Base-by-base conservation (phyloP, 441 rosid genomes). In the Euphorbia celastroides region DNA sequence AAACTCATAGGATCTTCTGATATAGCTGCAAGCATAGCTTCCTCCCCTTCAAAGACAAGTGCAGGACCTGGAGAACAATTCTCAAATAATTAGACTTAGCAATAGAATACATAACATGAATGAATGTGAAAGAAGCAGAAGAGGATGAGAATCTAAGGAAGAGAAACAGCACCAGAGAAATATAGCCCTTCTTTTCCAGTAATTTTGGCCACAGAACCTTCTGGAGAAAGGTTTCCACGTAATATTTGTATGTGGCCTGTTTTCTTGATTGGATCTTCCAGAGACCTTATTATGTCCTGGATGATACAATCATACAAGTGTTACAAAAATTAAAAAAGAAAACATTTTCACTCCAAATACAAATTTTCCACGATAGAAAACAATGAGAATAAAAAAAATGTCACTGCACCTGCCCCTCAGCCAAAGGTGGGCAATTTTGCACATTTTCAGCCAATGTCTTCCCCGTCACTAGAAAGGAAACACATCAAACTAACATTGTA, bases 201-300 rank as follows among this genome's bases (percentile, higher is more conserved):
- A 74, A 94, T 93, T 79, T 94, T 94, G 60, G 99, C 99, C 38
- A 94, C 96, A 71, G 96, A 94, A 74, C 99, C 99, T 26, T 91
- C 88, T 11, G 99, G 96, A 31, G 99, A 96, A 67, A 94, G 80
- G 80, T 94, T 93, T 72, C 99, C 97, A 32, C 81, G 73, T 71
- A 93, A 77, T 69, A 90, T 84, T 76, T 93, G 98, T 70, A 93
- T 77, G 67, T 93, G 98, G 61, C 96, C 99, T 12, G 99, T 91
- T 85, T 83, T 64, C 84, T 94, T 94, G 74, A 94, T 92, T 59
- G 99, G 99, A 63, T 86, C 86, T 69, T 86, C 82, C 70, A 86
- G 20, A 16, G 97, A 76, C 73, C 84, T 89, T 70, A 94, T 83
- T n/a, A 91, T 83, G 27, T 85, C 94, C 97, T 91, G 82, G 26